phyloP scores from a whole-genome alignment of 176 grass and related monocot species.

The Carex scoparia region DNA sequence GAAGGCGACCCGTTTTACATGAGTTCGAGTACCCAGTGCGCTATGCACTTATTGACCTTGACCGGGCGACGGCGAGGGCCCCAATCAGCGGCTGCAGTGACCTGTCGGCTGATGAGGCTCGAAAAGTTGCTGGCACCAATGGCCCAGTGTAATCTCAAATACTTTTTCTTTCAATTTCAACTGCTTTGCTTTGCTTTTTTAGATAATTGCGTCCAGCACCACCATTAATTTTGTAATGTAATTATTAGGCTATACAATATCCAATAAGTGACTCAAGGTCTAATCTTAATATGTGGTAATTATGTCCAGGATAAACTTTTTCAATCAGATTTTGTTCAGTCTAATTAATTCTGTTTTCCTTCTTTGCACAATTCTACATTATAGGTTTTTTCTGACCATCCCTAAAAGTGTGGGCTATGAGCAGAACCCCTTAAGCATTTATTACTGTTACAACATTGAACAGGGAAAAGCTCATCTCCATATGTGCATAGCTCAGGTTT shows the following conservation, averaged over 20 bases:
- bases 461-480: conserved; percentile 34
- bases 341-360: neutral
- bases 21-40: conserved; percentile 70
- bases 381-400: conserved; percentile 74
- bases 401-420: conserved; percentile 75
- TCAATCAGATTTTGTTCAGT: neutral
- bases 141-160: conserved; percentile 54
- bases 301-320: neutral
- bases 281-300: neutral
- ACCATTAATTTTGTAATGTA: neutral
- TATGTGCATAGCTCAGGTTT: conserved; percentile 85
- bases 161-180: neutral
- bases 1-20: conserved; percentile 53
- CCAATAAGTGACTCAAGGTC: neutral
- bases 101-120: conserved; percentile 61
- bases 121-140: conserved; percentile 52
- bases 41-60: conserved; percentile 78
- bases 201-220: neutral
- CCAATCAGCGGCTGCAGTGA: conserved; percentile 14
- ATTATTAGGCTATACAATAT: neutral
- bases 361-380: neutral
- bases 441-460: conserved; percentile 68
- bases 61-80: conserved; percentile 3
- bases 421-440: conserved; percentile 93
- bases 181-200: neutral